Percentiles rank a stretch among this genome's conserved stretches.
These are phyloP conservation scores for Pistacia atlantica DNA, from an alignment of 345 rosid genomes.

Conservation along the genomic window DNA sequence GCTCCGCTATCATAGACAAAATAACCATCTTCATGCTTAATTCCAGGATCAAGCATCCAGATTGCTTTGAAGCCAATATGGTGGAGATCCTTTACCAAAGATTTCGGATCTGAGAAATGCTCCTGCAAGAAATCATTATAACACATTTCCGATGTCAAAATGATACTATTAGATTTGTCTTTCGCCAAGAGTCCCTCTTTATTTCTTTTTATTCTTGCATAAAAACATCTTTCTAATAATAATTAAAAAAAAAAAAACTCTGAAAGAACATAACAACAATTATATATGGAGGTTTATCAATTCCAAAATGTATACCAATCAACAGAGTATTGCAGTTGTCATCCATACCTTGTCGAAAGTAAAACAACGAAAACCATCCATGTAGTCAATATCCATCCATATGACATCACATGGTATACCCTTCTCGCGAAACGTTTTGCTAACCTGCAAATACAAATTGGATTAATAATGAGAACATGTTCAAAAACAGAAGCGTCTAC, in stretches of 20 bases:
- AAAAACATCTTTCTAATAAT: neutral
- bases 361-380: slow-evolving; percentile 97
- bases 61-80: slow-evolving; percentile 76
- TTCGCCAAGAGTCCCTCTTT: neutral
- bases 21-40: slow-evolving; percentile 77
- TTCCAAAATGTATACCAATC: neutral
- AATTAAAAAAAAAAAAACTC: neutral
- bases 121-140: slow-evolving; percentile 46
- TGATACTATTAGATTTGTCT: neutral
- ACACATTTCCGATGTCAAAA: neutral
- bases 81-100: slow-evolving; percentile 64
- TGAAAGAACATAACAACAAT: neutral
- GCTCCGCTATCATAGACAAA: slow-evolving; percentile 69
- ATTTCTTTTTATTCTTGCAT: neutral
- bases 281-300: neutral
- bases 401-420: slow-evolving; percentile 84
- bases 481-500: neutral
- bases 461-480: slow-evolving; percentile 18
- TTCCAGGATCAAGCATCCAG: slow-evolving; percentile 98
- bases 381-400: slow-evolving; percentile 99
- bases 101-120: slow-evolving; percentile 64
- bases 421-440: slow-evolving; percentile 76
- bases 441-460: slow-evolving; percentile 45
- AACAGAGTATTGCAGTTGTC: neutral
- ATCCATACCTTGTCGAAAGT: slow-evolving; percentile 76